These are phyloP conservation scores for Lactifluus volemus DNA, from an alignment of 768 basidiomycete genomes.

Conservation along the genomic window DNA sequence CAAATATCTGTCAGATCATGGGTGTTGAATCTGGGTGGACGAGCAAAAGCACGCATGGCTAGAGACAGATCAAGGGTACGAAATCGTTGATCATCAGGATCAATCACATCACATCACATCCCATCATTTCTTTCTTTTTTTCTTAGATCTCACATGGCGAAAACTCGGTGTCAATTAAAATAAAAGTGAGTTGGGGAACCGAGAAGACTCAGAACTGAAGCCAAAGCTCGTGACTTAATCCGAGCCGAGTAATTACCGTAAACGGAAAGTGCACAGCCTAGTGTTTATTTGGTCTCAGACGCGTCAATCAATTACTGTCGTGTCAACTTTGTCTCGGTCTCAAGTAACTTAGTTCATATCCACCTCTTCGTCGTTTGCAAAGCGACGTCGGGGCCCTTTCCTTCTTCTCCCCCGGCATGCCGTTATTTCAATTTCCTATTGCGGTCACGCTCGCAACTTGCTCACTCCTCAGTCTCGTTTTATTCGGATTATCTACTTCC, in stretches of 20 bases:
- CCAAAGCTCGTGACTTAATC: background rate
- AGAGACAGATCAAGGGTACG: background rate
- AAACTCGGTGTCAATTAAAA: background rate
- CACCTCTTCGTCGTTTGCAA: background rate
- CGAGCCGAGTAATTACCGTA: background rate
- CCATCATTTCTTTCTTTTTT: background rate
- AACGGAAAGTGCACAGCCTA: background rate
- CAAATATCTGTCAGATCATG: background rate
- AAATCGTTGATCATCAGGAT: background rate
- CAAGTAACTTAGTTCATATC: background rate
- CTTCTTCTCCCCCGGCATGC: constrained; percentile 40
- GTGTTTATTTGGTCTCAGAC: background rate
- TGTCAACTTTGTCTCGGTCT: background rate
- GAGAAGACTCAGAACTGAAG: background rate
- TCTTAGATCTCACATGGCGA: background rate
- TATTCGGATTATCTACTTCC: constrained; percentile 34
- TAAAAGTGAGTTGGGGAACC: background rate
- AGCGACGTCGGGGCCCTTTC: background rate
- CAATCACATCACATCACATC: background rate
- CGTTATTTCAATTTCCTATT: constrained; percentile 48
- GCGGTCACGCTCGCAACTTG: constrained; percentile 38
- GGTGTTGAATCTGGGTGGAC: background rate
- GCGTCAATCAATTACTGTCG: background rate
- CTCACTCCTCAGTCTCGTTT: constrained; percentile 36
- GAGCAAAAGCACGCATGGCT: background rate